phyloP scores from a whole-genome alignment of 768 basidiomycete genomes.

The Rhodosporidiobolus sp. region DNA sequence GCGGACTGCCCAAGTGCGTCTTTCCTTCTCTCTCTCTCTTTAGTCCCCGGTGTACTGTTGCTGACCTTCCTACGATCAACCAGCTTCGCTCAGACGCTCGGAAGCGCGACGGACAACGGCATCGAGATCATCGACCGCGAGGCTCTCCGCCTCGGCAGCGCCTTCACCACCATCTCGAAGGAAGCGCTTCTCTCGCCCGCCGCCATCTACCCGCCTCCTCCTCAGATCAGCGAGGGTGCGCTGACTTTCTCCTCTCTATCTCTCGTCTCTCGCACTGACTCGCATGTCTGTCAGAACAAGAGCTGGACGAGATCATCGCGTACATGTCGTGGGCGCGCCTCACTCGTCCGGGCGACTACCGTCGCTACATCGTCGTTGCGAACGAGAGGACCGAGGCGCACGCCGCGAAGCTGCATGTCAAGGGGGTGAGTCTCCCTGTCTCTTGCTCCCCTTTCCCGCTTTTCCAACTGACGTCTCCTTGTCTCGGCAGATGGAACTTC shows the following conservation, averaged over 20 bases:
- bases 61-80: conserved; percentile 11
- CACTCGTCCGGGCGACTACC: background rate
- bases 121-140: conserved; percentile 7
- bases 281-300: background rate
- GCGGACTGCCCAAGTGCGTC: conserved; percentile 9
- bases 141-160: background rate
- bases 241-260: background rate
- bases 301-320: conserved; percentile 5
- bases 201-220: background rate
- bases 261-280: background rate
- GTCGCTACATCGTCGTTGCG: conserved; percentile 27
- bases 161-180: background rate
- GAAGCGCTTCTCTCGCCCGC: background rate
- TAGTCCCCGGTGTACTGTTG: background rate
- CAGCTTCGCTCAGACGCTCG: background rate
- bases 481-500: conserved; percentile 11
- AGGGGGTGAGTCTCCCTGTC: conserved; percentile 7
- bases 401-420: background rate
- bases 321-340: background rate
- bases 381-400: background rate
- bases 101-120: background rate
- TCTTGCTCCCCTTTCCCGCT: background rate
- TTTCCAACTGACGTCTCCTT: background rate
- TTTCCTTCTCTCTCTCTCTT: background rate
- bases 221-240: background rate